Evolutionary conservation across 1,139 yeast genomes (phyloP), one percentile per base, ranked within the genome.

Genomic region (Magnusiomyces ingens): DNA sequence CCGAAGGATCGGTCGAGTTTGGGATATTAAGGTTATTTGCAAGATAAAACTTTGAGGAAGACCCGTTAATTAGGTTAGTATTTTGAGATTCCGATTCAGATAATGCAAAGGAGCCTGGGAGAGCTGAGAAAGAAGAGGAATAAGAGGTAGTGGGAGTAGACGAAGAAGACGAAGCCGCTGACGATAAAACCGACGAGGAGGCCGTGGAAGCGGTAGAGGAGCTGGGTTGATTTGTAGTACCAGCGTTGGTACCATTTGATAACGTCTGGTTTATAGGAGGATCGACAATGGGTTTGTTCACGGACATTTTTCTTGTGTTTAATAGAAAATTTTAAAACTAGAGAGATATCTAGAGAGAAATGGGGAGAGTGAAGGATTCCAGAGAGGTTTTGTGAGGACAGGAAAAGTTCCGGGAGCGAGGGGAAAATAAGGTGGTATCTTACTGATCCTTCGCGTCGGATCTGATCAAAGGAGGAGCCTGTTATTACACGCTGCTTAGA

Each of bases 51-150:
- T 36, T n/a, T 5, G 40, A n/a, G 5, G 17, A 3, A 12, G 40
- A 36, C 17, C 40, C 40, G n/a, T 36, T 36, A 5, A 36, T 36
- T 12, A 4, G 17, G n/a, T 36, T 36, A 36, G 40, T 36, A 36
- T 36, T 4, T 12, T 5, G 40, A 3, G 40, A 12, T 12, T 12
- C 17, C 8, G n/a, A 3, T 12, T 36, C 40, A 13, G n/a, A 13
- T 36, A 36, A 13, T 12, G 40, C 17, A 5, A 36, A 36, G 11
- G 40, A 36, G 17, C 17, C n/a, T 36, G 40, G 17, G 11, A 36
- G 40, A 36, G 40, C 37, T 2, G 51, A 57, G 51, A 41, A 58
- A 59, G 50, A 60, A 60, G 53, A 59, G 59, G 42, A 55, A 61
- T 48, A 58, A 59, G 53, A 61, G 51, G 55, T 22, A 2, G 45